A percentile compares a stretch with the other conserved stretches of the same genome.
phyloP scores from a whole-genome alignment of 2,329 filamentous ascomycete genomes.

The Epichloe elymi region DNA sequence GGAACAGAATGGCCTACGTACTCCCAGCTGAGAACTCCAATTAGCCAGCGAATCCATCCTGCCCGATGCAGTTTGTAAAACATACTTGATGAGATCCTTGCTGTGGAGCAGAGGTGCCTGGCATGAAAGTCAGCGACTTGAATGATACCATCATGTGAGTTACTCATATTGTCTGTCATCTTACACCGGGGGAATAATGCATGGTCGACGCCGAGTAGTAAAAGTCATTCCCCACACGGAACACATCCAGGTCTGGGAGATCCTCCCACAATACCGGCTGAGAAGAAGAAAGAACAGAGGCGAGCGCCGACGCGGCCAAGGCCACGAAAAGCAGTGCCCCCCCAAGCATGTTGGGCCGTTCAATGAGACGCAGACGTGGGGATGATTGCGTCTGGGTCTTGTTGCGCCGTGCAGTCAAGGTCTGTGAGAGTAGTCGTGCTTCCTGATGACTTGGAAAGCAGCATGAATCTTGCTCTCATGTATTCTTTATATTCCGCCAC shows the following conservation, averaged over 20 bases:
- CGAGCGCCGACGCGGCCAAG: neutral
- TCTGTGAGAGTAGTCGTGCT: too few species aligned
- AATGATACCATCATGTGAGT: neutral
- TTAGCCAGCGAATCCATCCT: neutral
- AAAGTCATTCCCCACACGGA: neutral
- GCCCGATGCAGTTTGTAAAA: too few species aligned
- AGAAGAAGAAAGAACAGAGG: neutral
- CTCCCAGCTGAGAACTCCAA: neutral
- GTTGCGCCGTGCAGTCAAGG: too few species aligned
- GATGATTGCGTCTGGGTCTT: too few species aligned
- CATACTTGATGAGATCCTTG: neutral
- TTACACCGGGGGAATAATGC: constrained; percentile 1
- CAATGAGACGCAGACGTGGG: too few species aligned
- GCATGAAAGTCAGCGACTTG: neutral
- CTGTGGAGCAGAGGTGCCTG: neutral
- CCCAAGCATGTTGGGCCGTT: neutral
- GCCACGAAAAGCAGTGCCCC: neutral
- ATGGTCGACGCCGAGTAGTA: neutral
- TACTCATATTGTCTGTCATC: neutral
- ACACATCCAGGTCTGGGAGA: neutral
- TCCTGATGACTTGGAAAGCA: too few species aligned
- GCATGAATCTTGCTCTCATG: too few species aligned
- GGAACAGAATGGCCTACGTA: neutral
- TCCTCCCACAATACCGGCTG: neutral
- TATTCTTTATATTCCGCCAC: too few species aligned